Percentiles rank a stretch among this genome's conserved stretches.
Conservation (phyloP, 31 red algal genomes). For the Endocladia muricata region DNA sequence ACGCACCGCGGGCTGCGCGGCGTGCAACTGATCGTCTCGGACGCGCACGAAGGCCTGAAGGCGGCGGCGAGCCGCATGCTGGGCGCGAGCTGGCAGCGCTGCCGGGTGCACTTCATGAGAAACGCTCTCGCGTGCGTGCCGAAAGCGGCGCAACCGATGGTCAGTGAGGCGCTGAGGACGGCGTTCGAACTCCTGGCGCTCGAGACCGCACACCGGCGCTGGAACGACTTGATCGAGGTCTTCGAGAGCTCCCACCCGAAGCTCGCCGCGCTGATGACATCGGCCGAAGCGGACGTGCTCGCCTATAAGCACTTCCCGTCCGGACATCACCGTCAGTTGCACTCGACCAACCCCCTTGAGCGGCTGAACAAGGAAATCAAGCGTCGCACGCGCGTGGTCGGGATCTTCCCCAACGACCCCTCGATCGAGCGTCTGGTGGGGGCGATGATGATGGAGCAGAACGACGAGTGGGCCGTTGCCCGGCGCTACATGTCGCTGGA, state of each 20-base stretch:
- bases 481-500: no score
- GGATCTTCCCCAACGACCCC: not conserved
- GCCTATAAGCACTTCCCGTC: not conserved
- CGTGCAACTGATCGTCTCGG: not conserved
- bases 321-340: not conserved
- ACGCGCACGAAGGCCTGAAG: not conserved
- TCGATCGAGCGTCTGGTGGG: not conserved
- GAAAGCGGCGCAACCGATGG: not conserved
- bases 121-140: not conserved
- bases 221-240: not conserved
- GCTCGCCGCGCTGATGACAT: not conserved
- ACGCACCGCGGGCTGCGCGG: not conserved
- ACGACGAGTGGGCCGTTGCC: no score
- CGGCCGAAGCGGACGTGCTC: not conserved
- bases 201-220: not conserved
- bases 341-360: not conserved
- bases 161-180: not conserved
- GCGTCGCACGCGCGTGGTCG: not conserved
- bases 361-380: not conserved
- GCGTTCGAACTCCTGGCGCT: not conserved
- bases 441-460: no score
- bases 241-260: no score
- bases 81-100: not conserved
- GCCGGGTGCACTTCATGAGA: not conserved
- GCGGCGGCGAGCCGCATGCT: not conserved